phyloP scores from a whole-genome alignment of 768 basidiomycete genomes.

The Lactifluus echinatus region DNA sequence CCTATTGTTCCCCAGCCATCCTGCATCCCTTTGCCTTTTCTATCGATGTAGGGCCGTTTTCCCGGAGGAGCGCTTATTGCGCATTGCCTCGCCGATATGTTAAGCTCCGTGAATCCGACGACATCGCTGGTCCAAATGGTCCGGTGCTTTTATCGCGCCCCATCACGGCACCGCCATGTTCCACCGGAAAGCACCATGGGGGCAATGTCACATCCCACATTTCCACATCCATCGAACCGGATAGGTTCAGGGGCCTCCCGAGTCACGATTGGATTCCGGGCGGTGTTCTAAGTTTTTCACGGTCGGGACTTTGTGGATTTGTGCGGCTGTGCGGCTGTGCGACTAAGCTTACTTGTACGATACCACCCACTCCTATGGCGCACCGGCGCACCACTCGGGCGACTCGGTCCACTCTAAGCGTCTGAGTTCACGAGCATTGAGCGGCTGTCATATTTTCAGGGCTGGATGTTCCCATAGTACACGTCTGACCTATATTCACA shows the following conservation, averaged over 20 bases:
- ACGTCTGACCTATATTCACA: neutral
- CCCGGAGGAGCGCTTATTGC: neutral
- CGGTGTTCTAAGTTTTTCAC: neutral
- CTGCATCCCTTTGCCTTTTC: slow-evolving; percentile 1
- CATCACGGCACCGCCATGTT: slow-evolving; percentile 3
- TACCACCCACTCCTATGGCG: too few species aligned
- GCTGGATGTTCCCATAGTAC: neutral
- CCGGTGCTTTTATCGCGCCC: slow-evolving; percentile 8
- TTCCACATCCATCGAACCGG: neutral
- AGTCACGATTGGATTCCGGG: slow-evolving; percentile 5
- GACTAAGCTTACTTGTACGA: neutral
- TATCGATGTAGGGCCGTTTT: neutral
- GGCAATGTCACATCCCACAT: neutral
- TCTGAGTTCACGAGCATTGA: neutral
- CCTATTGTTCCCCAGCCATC: neutral
- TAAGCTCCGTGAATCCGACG: neutral
- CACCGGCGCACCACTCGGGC: too few species aligned
- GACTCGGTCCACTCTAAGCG: neutral
- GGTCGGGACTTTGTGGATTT: neutral
- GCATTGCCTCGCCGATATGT: slow-evolving; percentile 1
- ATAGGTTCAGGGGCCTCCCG: neutral
- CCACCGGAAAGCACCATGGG: neutral
- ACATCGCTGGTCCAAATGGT: neutral
- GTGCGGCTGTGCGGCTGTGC: slow-evolving; percentile 8
- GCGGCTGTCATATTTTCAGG: neutral